Evolutionary conservation across 345 rosid species (phyloP).

Genomic region (Brassica carinata): DNA sequence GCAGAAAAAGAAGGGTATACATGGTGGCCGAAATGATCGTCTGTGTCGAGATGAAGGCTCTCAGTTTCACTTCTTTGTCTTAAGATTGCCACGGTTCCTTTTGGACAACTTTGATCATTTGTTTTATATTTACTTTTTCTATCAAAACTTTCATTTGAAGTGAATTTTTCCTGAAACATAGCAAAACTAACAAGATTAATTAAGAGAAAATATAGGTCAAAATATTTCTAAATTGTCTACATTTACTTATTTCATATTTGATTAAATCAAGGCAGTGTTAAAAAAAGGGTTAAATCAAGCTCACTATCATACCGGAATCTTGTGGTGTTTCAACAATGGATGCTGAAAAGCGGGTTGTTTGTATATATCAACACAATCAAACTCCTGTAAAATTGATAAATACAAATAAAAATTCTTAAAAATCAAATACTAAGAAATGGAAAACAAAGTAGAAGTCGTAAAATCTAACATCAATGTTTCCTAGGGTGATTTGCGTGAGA

Average conservation of each 20-base stretch:
- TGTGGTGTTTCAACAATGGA: slow-evolving; percentile 24
- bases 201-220: background rate
- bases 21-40: background rate
- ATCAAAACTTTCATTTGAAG: background rate
- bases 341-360: slow-evolving; percentile 34
- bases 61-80: slow-evolving; percentile 1
- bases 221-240: background rate
- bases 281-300: background rate
- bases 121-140: background rate
- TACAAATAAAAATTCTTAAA: background rate
- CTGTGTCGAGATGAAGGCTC: background rate
- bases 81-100: slow-evolving; percentile 26
- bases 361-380: slow-evolving; percentile 30
- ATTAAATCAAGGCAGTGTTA: background rate
- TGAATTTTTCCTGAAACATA: background rate
- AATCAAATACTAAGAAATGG: background rate
- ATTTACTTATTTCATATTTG: background rate
- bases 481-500: background rate
- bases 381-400: background rate
- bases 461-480: slow-evolving; percentile 7
- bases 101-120: slow-evolving; percentile 19
- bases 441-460: background rate
- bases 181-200: background rate
- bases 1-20: background rate
- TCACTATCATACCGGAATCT: slow-evolving; percentile 12